Base-by-base conservation (phyloP, 345 rosid genomes). In the Toxicodendron radicans region DNA sequence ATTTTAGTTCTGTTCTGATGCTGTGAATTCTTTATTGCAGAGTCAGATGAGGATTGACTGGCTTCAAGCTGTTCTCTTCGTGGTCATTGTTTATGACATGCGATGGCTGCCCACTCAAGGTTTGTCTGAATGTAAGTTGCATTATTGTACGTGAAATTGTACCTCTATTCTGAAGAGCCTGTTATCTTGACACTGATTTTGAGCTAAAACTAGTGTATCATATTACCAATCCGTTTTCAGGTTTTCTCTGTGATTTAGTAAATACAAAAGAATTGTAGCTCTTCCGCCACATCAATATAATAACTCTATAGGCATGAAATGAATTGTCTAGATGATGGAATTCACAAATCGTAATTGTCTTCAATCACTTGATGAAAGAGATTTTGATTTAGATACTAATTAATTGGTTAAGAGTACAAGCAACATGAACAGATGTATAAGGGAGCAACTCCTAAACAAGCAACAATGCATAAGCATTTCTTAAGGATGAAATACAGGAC, bases 31-130 rank as follows among this genome's bases (percentile, higher is more conserved):
- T 64, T 62, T 66, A 62, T 74, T 79, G 72, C 91, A 87, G 91
- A 89, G 77, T 79, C 88, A 46, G 91, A 84, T 45, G 91, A 85
- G 73, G 85, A 69, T 57, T 83, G 77, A 78, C 30, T 11, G 53
- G 71, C 52, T 59, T 32, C 32, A 53, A 45, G 30, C 21, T 4
- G 13, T 41, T 43, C 35, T 24, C 32, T 20, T 38, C 18, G 56
- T 54, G 51, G 49, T 52, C 52, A 27, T 17, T 27, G 49, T 56
- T 64, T n/a, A 57, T 52, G 49, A 38, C 45, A 18, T 33, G 59
- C 43, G 17, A 52, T 20, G 8, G 0, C 49, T 33, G 64, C 58
- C 38, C 5, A 63, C 32, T 32, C 30, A 41, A 66, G 51, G 74
- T 27, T 58, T 24, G 61, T 75, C 21, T 49, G 21, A 13, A 58